These are phyloP conservation scores for Scheffersomyces lignosus DNA, from an alignment of 805 yeast genomes.

Conservation along the genomic window DNA sequence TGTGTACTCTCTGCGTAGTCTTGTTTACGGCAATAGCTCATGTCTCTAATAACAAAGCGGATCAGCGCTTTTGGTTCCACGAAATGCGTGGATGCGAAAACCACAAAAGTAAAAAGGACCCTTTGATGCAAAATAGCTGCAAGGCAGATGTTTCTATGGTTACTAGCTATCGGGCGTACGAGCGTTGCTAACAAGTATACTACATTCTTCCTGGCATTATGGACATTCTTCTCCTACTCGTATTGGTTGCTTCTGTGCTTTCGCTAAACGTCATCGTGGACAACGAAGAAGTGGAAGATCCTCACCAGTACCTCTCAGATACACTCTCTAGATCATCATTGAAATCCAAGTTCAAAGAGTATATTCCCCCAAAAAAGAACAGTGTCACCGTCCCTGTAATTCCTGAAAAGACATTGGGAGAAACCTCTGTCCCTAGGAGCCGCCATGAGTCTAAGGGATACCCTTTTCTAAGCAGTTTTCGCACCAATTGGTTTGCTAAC, in stretches of 20 bases:
- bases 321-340: not conserved
- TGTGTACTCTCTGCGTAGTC: too few relatives aligned
- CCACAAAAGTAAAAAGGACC: too few relatives aligned
- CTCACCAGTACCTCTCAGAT: not conserved
- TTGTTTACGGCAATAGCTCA: too few relatives aligned
- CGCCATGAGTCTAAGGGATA: not conserved
- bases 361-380: not conserved
- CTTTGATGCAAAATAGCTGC: too few relatives aligned
- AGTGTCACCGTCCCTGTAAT: not conserved
- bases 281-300: not conserved
- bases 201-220: too few relatives aligned
- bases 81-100: too few relatives aligned
- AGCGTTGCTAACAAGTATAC: too few relatives aligned
- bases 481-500: not conserved
- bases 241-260: conserved; percentile 11
- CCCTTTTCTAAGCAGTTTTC: not conserved
- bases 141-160: too few relatives aligned
- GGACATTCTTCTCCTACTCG: not conserved
- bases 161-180: too few relatives aligned
- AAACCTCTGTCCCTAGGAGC: not conserved
- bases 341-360: not conserved
- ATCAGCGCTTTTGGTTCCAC: too few relatives aligned
- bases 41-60: too few relatives aligned
- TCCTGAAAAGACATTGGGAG: not conserved
- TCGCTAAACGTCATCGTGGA: not conserved